These are phyloP conservation scores for Oryza officinalis DNA, from an alignment of 176 grass and related monocot species.

Conservation along the genomic window DNA sequence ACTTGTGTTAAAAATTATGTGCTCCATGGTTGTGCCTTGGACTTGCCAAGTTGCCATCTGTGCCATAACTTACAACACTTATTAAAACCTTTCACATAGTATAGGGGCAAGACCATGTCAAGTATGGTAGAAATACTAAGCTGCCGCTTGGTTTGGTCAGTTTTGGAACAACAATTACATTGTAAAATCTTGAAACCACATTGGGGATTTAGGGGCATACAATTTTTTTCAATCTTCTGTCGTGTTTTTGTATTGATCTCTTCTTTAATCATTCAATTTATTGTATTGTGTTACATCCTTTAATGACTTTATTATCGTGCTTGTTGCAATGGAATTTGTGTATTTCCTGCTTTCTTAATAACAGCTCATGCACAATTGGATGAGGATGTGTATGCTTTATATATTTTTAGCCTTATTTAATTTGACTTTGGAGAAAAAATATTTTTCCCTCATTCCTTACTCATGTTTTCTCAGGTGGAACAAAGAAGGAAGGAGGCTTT, in stretches of 20 bases:
- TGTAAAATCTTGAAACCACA: conserved; percentile 4
- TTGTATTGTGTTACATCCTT: neutral
- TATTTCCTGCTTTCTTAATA: neutral
- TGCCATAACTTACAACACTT: neutral
- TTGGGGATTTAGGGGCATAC: neutral
- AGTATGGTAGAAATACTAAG: conserved; percentile 10
- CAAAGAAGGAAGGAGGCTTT: conserved; percentile 91
- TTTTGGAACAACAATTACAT: neutral
- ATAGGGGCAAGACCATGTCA: neutral
- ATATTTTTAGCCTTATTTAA: neutral
- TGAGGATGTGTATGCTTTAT: neutral
- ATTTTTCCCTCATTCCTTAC: neutral
- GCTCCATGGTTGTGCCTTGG: neutral
- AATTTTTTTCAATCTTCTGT: neutral
- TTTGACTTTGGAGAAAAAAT: neutral
- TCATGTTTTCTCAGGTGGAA: conserved; percentile 69
- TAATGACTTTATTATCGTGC: neutral
- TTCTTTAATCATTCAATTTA: conserved; percentile 1
- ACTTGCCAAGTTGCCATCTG: neutral
- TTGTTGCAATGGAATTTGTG: neutral
- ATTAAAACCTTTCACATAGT: neutral
- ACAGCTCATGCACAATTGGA: neutral
- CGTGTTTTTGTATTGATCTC: neutral
- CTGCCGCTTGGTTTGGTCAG: neutral
- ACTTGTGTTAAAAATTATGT: neutral